Evolutionary conservation across 257 asterid genomes (phyloP).

Genomic region (Solanum sejunctum): DNA sequence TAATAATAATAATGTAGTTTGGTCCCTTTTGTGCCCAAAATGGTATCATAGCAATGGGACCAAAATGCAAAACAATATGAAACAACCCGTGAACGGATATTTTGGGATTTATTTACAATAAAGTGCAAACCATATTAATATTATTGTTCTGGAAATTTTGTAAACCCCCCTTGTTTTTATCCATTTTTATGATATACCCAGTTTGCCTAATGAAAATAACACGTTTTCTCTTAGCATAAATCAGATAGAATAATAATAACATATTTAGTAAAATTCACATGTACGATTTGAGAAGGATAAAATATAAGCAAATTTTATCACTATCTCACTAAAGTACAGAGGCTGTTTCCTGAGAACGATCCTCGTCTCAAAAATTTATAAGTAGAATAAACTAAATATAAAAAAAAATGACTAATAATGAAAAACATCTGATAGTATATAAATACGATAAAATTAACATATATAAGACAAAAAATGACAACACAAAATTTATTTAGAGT

Average conservation of each 20-base stretch:
- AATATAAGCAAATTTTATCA: too few relatives aligned
- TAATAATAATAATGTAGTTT: not conserved
- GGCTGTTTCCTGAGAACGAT: too few relatives aligned
- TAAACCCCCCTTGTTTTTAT: not conserved
- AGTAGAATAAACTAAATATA: too few relatives aligned
- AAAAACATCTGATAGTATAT: too few relatives aligned
- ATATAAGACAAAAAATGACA: too few relatives aligned
- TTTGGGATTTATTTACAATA: conserved; percentile 2
- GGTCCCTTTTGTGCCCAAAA: not conserved
- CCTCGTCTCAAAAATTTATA: too few relatives aligned
- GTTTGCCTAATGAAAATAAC: not conserved
- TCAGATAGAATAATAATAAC: too few relatives aligned
- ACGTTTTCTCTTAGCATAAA: not conserved
- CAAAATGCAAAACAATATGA: not conserved
- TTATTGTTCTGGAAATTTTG: not conserved
- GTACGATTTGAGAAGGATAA: fast-evolving
- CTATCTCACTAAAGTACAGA: too few relatives aligned
- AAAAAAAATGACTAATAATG: too few relatives aligned
- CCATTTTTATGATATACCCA: not conserved
- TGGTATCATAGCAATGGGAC: conserved; percentile 1
- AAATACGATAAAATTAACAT: too few relatives aligned
- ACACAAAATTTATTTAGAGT: too few relatives aligned
- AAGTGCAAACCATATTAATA: not conserved
- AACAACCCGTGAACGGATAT: conserved; percentile 29
- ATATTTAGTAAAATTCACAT: too few relatives aligned